A percentile compares a stretch with the other conserved stretches of the same genome.
phyloP scores from a whole-genome alignment of 495 filamentous ascomycete species.

The Aspergillus saccharolyticus region DNA sequence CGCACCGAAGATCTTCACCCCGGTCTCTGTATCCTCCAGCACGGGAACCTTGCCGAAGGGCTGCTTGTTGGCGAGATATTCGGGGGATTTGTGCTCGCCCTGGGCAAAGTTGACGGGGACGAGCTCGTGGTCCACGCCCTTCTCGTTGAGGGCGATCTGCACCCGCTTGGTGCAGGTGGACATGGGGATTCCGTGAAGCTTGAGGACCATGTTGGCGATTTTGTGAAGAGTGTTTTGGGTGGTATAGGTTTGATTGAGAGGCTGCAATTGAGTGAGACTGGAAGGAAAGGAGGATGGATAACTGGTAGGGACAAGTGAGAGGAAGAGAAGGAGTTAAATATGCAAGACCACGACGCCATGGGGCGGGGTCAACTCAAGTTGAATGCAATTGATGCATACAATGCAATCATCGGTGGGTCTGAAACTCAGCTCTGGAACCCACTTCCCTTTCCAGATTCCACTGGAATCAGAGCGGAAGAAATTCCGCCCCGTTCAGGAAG shows the following conservation, averaged over 20 bases:
- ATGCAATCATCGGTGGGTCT: background rate
- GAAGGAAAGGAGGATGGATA: background rate
- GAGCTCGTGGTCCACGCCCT: background rate
- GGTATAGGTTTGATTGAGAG: background rate
- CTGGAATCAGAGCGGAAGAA: background rate
- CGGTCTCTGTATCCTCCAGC: conserved; percentile 1
- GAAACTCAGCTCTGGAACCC: background rate
- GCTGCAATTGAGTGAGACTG: background rate
- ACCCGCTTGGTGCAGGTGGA: conserved; percentile 1
- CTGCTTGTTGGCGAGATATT: background rate
- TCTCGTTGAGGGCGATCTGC: background rate
- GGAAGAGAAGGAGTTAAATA: background rate
- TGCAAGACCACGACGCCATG: no score
- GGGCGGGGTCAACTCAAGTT: no score
- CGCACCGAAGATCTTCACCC: background rate
- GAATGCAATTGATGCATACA: no score
- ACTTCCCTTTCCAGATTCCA: background rate
- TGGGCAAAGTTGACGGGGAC: background rate
- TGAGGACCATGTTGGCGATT: conserved; percentile 1
- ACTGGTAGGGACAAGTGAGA: background rate
- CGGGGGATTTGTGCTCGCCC: background rate
- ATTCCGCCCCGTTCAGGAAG: background rate
- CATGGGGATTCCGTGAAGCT: background rate
- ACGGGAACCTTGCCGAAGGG: conserved; percentile 1
- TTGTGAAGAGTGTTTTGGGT: background rate